A percentile compares a stretch with the other conserved stretches of the same genome.
Evolutionary conservation across 1,284 basidiomycete genomes (phyloP).

Genomic region (Abortiporus biennis): DNA sequence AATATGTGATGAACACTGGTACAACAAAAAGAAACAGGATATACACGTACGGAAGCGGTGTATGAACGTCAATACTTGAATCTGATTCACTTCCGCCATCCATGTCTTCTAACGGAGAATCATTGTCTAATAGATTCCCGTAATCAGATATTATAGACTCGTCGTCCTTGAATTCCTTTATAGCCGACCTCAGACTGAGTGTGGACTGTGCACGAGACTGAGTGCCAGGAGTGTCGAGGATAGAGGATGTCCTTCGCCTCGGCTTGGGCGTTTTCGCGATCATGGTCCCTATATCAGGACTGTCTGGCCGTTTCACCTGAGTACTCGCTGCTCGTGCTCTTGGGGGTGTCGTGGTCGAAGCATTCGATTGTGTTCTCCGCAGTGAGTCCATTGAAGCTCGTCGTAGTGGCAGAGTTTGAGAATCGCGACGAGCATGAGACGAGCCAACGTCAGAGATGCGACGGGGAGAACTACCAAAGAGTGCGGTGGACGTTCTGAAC

Average conservation of each 20-base stretch:
- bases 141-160: conserved; percentile 18
- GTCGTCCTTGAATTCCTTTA: conserved; percentile 15
- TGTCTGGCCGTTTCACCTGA: conserved; percentile 18
- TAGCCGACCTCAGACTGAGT: conserved; percentile 13
- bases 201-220: conserved; percentile 14
- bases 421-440: conserved; percentile 9
- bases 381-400: conserved; percentile 2
- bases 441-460: conserved; percentile 6
- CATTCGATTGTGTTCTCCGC: too few species aligned
- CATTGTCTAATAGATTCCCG: conserved; percentile 6
- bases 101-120: background rate
- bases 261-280: conserved; percentile 41
- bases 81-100: conserved; percentile 45
- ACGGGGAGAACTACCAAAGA: conserved; percentile 12
- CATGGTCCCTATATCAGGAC: conserved; percentile 44
- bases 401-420: conserved; percentile 10
- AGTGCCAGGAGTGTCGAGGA: conserved; percentile 8
- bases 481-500: conserved; percentile 3
- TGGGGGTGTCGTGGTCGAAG: background rate
- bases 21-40: background rate
- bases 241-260: conserved; percentile 23
- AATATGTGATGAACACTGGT: background rate
- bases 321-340: background rate
- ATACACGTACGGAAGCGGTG: conserved; percentile 64
- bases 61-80: conserved; percentile 72